These are phyloP conservation scores for Triticum urartu DNA, from an alignment of 176 grass and related monocot genomes.

Conservation along the genomic window DNA sequence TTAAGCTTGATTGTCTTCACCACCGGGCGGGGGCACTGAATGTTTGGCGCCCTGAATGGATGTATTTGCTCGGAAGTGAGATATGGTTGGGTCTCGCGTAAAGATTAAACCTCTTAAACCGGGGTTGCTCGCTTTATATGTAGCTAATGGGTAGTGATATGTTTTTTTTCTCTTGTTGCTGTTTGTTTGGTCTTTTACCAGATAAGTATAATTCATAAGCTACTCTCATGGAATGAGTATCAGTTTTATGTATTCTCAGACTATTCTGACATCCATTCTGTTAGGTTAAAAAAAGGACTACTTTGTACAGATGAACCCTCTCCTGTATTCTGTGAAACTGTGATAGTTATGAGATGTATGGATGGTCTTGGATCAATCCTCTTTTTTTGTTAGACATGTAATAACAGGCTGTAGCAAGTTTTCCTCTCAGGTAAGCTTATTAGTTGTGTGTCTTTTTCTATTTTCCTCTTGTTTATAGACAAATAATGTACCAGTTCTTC, in stretches of 20 bases:
- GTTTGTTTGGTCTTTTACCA: constrained; percentile 39
- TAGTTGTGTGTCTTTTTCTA: neutral
- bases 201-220: constrained; percentile 48
- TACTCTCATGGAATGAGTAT: constrained; percentile 36
- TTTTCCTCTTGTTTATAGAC: neutral
- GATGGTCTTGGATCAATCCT: neutral
- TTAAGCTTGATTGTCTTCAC: constrained; percentile 25
- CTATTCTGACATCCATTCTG: constrained; percentile 36
- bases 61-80: constrained; percentile 26
- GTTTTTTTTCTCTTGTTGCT: constrained; percentile 27
- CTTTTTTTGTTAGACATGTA: constrained; percentile 20
- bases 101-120: constrained; percentile 12
- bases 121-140: neutral
- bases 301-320: constrained; percentile 36
- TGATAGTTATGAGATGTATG: constrained; percentile 10
- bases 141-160: constrained; percentile 41
- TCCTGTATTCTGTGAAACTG: constrained; percentile 11
- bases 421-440: neutral
- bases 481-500: neutral
- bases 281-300: constrained; percentile 29
- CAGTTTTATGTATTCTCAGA: constrained; percentile 42
- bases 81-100: constrained; percentile 3
- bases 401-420: constrained; percentile 13
- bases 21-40: neutral
- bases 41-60: neutral